These are phyloP conservation scores for Schizonepeta tenuifolia DNA, from an alignment of 257 asterid genomes.

Conservation along the genomic window DNA sequence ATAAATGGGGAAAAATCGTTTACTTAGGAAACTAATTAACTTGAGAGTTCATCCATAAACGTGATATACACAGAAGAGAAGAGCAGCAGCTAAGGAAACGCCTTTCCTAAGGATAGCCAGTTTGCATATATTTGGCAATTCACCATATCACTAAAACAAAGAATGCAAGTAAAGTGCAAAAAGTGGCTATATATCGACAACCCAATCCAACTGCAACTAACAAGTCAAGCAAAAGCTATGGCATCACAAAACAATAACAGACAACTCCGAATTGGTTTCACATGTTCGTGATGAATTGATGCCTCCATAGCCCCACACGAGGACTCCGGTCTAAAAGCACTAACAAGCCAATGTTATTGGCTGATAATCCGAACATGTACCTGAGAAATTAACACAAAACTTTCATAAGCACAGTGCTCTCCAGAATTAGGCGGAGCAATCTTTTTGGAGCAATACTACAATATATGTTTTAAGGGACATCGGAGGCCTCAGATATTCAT, in stretches of 20 bases:
- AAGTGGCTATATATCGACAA: slow-evolving; percentile 12
- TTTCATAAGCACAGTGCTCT: neutral
- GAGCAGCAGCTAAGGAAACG: slow-evolving; percentile 27
- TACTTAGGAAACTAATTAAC: slow-evolving; percentile 23
- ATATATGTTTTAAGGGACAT: neutral
- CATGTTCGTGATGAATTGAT: slow-evolving; percentile 50
- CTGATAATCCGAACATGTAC: slow-evolving; percentile 79
- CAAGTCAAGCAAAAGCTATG: slow-evolving; percentile 31
- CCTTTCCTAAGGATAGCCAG: slow-evolving; percentile 30
- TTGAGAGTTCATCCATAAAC: slow-evolving; percentile 38
- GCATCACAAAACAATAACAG: slow-evolving; percentile 27
- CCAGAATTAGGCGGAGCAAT: neutral
- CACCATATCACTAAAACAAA: slow-evolving; percentile 31
- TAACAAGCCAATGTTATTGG: slow-evolving; percentile 70
- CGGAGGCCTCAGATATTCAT: neutral
- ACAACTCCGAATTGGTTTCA: slow-evolving; percentile 26
- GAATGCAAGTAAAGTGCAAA: slow-evolving; percentile 28
- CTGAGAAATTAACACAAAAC: slow-evolving; percentile 43
- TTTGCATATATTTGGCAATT: slow-evolving; percentile 26
- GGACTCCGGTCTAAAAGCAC: slow-evolving; percentile 76
- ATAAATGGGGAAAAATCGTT: neutral
- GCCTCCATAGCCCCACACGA: slow-evolving; percentile 67
- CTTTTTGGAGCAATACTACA: slow-evolving; percentile 6
- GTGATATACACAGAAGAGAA: slow-evolving; percentile 37
- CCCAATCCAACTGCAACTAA: slow-evolving; percentile 38